These are phyloP conservation scores for Candida nonsorbophila DNA, from an alignment of 805 yeast genomes.

Conservation along the genomic window DNA sequence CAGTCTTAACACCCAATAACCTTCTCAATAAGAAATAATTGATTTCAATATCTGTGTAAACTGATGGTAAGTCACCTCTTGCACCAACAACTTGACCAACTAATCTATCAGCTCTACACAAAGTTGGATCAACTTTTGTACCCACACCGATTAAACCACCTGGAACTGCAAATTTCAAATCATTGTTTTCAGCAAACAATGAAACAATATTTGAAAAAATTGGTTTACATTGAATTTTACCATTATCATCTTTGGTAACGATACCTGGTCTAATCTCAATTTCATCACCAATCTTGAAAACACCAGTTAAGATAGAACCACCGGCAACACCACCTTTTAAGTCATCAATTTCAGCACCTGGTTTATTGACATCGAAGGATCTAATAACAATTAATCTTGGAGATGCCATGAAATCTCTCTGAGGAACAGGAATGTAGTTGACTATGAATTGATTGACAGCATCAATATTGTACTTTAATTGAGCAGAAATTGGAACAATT, in stretches of 20 bases:
- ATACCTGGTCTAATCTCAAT: slow-evolving; percentile 99
- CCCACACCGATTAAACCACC: slow-evolving; percentile 99
- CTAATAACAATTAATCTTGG: slow-evolving; percentile 96
- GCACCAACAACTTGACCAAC: slow-evolving; percentile 99
- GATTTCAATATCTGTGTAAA: slow-evolving; percentile 95
- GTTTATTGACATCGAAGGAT: slow-evolving; percentile 97
- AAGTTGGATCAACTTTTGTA: slow-evolving; percentile 96
- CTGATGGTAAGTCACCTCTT: slow-evolving; percentile 90
- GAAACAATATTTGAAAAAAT: slow-evolving; percentile 92
- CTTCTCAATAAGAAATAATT: slow-evolving; percentile 95
- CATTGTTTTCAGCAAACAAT: slow-evolving; percentile 95
- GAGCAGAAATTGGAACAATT: slow-evolving; percentile 97
- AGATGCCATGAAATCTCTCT: slow-evolving; percentile 88
- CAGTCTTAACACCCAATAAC: slow-evolving; percentile 96
- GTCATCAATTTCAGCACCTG: slow-evolving; percentile 96
- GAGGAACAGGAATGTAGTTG: slow-evolving; percentile 91
- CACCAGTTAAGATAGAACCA: slow-evolving; percentile 97
- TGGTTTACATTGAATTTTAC: slow-evolving; percentile 90
- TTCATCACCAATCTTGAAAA: slow-evolving; percentile 94
- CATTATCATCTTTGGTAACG: slow-evolving; percentile 86
- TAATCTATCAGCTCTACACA: slow-evolving; percentile 98
- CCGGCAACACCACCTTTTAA: slow-evolving; percentile 99
- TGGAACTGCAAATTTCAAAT: slow-evolving; percentile 97
- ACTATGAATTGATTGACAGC: slow-evolving; percentile 97
- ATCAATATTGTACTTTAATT: slow-evolving; percentile 95